A percentile compares a stretch with the other conserved stretches of the same genome.
phyloP scores from a whole-genome alignment of 1,284 basidiomycete species.

The Pseudomicrostroma phylloplanum region DNA sequence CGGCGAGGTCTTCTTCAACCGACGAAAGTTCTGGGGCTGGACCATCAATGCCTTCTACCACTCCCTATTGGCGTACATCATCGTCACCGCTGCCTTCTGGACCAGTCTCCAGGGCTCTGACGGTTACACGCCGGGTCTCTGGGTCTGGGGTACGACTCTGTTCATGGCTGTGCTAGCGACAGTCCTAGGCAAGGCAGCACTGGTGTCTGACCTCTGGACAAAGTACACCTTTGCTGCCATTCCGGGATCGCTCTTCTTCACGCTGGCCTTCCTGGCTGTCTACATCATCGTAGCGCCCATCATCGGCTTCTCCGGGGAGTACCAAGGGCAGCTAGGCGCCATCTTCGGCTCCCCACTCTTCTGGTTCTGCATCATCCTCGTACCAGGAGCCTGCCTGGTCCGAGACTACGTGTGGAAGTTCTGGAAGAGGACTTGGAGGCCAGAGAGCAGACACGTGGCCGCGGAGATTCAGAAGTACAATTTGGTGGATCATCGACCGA shows the following conservation, averaged over 20 bases:
- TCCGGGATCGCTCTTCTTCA: conserved; percentile 90
- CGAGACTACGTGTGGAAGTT: conserved; percentile 60
- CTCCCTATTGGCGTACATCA: conserved; percentile 79
- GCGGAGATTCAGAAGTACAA: conserved; percentile 90
- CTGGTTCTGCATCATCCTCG: conserved; percentile 80
- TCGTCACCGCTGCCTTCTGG: conserved; percentile 85
- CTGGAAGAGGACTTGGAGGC: conserved; percentile 69
- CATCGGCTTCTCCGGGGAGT: conserved; percentile 79
- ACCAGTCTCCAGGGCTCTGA: conserved; percentile 63
- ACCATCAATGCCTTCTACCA: conserved; percentile 71
- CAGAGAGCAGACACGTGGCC: conserved; percentile 89
- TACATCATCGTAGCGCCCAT: conserved; percentile 80
- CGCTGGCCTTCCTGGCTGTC: conserved; percentile 84
- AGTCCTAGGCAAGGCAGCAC: conserved; percentile 90
- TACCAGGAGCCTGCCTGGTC: conserved; percentile 79
- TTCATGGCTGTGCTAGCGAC: conserved; percentile 89
- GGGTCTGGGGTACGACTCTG: conserved; percentile 90
- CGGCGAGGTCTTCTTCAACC: conserved; percentile 45
- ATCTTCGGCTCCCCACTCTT: conserved; percentile 81
- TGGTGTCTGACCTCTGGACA: conserved; percentile 98
- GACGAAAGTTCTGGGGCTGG: conserved; percentile 74
- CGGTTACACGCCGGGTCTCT: conserved; percentile 81
- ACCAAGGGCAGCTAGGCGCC: conserved; percentile 55
- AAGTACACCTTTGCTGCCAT: conserved; percentile 84
- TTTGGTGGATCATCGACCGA: conserved; percentile 89